Conservation (phyloP, 768 basidiomycete species). For the Boletus sp. region DNA sequence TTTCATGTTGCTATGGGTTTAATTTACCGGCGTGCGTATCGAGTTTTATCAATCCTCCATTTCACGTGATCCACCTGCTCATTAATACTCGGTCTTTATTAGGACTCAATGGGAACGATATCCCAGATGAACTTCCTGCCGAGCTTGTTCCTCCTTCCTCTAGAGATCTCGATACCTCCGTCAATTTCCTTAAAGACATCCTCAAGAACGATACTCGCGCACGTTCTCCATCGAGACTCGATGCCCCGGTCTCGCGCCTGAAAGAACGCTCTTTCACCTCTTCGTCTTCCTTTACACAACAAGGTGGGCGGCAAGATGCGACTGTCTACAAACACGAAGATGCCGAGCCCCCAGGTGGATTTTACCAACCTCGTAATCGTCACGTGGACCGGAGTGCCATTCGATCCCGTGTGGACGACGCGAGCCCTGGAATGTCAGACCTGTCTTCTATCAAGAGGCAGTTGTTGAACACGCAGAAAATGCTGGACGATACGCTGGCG, state of each 20-base stretch:
- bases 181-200: slow-evolving; percentile 83
- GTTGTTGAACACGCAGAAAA: slow-evolving; percentile 71
- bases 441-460: slow-evolving; percentile 84
- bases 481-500: slow-evolving; percentile 74
- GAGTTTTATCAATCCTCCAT: not conserved
- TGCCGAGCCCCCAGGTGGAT: slow-evolving; percentile 52
- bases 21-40: slow-evolving; percentile 85
- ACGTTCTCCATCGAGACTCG: slow-evolving; percentile 53
- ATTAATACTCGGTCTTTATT: not conserved
- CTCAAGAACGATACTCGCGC: slow-evolving; percentile 83
- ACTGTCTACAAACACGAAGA: slow-evolving; percentile 87
- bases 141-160: slow-evolving; percentile 93
- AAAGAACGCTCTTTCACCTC: slow-evolving; percentile 71
- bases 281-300: slow-evolving; percentile 44
- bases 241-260: slow-evolving; percentile 55
- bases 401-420: slow-evolving; percentile 67
- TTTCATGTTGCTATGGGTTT: slow-evolving; percentile 99
- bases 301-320: slow-evolving; percentile 72
- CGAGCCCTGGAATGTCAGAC: slow-evolving; percentile 57
- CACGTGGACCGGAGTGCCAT: slow-evolving; percentile 85
- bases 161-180: slow-evolving; percentile 83
- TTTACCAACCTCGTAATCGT: slow-evolving; percentile 77
- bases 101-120: slow-evolving; percentile 90
- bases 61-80: not conserved
- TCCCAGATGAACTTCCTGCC: slow-evolving; percentile 81